Conservation (phyloP, 2,329 filamentous ascomycete species). For the Monosporascus sp. region DNA sequence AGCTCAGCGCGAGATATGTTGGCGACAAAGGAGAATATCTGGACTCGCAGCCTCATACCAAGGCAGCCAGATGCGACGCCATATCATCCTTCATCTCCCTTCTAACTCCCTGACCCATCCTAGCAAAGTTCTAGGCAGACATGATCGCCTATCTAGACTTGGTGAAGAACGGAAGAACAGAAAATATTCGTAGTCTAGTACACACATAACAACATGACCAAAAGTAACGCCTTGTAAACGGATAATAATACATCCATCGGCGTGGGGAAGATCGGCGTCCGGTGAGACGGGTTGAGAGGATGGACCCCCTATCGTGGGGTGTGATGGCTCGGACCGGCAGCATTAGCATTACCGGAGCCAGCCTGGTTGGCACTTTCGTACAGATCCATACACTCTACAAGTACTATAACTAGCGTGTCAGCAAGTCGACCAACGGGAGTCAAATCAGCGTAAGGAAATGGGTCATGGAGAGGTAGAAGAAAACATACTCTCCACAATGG, state of each 20-base stretch:
- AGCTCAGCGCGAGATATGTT: background rate
- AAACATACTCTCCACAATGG: slow-evolving; percentile 74
- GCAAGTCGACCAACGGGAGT: background rate
- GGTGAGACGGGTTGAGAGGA: background rate
- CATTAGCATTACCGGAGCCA: slow-evolving; percentile 23
- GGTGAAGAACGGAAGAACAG: slow-evolving; percentile 9
- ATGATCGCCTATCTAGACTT: background rate
- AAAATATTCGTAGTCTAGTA: slow-evolving; percentile 16
- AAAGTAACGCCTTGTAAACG: slow-evolving; percentile 20
- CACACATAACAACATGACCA: slow-evolving; percentile 15
- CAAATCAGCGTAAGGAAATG: background rate
- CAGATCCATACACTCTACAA: slow-evolving; percentile 38
- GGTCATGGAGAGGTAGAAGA: background rate
- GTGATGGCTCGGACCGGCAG: slow-evolving; percentile 14
- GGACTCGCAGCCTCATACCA: slow-evolving; percentile 3
- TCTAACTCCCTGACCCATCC: slow-evolving; percentile 12
- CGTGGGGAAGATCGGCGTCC: slow-evolving; percentile 3
- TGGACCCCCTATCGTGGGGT: slow-evolving; percentile 10
- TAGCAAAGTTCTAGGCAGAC: background rate
- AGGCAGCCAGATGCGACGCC: slow-evolving; percentile 7
- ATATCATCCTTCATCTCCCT: slow-evolving; percentile 7
- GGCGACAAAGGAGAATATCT: background rate
- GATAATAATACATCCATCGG: slow-evolving; percentile 18
- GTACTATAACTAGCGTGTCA: slow-evolving; percentile 14
- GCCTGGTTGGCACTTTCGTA: slow-evolving; percentile 37